Conservation (phyloP, 306 rosid genomes). For the Inga leiocalycina region DNA sequence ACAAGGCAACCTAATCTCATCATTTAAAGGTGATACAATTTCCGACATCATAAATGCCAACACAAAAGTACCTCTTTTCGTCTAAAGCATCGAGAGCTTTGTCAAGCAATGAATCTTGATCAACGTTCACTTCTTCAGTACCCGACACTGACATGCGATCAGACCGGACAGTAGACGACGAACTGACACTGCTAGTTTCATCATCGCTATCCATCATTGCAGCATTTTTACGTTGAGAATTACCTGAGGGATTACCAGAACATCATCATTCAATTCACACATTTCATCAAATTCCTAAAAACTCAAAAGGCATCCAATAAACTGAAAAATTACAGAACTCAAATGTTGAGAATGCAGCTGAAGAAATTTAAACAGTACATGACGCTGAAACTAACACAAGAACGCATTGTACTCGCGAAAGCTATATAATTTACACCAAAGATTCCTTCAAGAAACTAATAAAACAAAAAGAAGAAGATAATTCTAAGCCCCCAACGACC, state of each 20-base stretch:
- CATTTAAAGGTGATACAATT: background rate
- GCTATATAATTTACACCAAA: slow-evolving; percentile 5
- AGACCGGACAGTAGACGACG: slow-evolving; percentile 70
- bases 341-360: background rate
- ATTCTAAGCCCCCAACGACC: background rate
- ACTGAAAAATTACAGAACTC: background rate
- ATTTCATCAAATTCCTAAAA: background rate
- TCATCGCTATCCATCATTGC: slow-evolving; percentile 69
- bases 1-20: background rate
- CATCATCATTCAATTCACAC: background rate
- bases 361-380: background rate
- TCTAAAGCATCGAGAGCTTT: slow-evolving; percentile 77
- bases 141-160: slow-evolving; percentile 55
- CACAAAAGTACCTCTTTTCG: slow-evolving; percentile 64
- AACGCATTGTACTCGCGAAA: slow-evolving; percentile 1
- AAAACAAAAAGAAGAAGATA: background rate
- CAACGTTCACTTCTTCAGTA: slow-evolving; percentile 59
- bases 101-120: slow-evolving; percentile 66
- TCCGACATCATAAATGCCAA: background rate
- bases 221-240: slow-evolving; percentile 70
- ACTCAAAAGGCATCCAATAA: background rate
- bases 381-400: background rate
- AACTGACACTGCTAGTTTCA: slow-evolving; percentile 83
- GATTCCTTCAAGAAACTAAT: background rate
- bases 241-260: slow-evolving; percentile 45